Conservation (phyloP, 106 monocot genomes). For the Vanilla planifolia region DNA sequence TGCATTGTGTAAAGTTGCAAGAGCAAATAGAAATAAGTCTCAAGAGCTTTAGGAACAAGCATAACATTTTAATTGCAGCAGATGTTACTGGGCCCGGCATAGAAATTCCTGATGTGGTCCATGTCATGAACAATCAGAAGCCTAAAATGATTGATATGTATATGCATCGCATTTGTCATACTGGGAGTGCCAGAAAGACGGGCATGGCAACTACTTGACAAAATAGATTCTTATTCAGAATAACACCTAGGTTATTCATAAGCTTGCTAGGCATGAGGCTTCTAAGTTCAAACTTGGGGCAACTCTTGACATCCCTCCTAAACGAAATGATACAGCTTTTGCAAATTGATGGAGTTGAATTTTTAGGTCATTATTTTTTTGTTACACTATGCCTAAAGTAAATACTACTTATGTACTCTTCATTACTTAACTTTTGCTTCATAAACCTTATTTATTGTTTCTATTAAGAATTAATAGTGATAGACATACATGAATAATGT, state of each 20-base stretch:
- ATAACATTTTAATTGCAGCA: constrained; percentile 89
- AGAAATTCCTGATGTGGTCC: constrained; percentile 96
- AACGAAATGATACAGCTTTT: constrained; percentile 85
- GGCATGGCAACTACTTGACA: constrained; percentile 88
- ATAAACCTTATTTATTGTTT: no score
- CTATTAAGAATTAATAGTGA: no score
- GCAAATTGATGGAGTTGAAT: no score
- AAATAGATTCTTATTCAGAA: constrained; percentile 98
- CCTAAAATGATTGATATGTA: constrained; percentile 72
- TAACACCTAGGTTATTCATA: constrained; percentile 82
- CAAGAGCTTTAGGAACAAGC: constrained; percentile 77
- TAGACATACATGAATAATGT: no score
- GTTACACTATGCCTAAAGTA: no score
- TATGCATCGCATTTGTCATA: constrained; percentile 93
- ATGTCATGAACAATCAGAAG: constrained; percentile 98
- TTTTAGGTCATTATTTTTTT: no score
- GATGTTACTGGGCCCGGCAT: constrained; percentile 97
- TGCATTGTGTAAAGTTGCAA: constrained; percentile 94
- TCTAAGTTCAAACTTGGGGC: constrained; percentile 91
- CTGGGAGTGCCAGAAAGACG: constrained; percentile 91
- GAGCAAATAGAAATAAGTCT: constrained; percentile 96
- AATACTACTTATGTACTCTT: no score
- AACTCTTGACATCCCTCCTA: constrained; percentile 84
- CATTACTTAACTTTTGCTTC: no score
- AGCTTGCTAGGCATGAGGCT: constrained; percentile 90